Conservation (phyloP, 495 filamentous ascomycete species). For the Neurospora intermedia region DNA sequence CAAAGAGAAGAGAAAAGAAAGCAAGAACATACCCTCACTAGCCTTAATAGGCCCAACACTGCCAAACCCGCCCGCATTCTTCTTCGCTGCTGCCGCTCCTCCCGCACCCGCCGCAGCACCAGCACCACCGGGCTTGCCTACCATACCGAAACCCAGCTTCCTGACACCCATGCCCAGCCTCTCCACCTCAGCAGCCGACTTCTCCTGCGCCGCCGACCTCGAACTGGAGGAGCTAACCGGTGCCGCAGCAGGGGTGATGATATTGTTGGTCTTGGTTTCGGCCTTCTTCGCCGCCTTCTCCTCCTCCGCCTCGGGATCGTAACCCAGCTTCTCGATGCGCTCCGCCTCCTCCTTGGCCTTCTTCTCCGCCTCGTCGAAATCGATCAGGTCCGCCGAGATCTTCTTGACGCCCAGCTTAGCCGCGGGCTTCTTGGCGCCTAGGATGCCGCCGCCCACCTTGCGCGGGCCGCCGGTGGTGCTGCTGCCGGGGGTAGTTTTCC, state of each 20-base stretch:
- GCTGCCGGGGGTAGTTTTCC: constrained; percentile 51
- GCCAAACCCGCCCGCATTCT: constrained; percentile 75
- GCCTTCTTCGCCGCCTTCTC: constrained; percentile 34
- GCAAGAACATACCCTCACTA: constrained; percentile 51
- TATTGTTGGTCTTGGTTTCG: constrained; percentile 33
- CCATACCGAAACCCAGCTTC: constrained; percentile 83
- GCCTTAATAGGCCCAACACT: constrained; percentile 62
- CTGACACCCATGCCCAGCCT: constrained; percentile 84
- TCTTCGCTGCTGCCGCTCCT: constrained; percentile 49
- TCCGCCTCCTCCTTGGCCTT: constrained; percentile 97
- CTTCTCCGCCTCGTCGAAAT: constrained; percentile 94
- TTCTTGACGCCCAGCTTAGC: constrained; percentile 94
- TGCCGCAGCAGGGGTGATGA: constrained; percentile 50
- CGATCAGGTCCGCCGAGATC: constrained; percentile 60
- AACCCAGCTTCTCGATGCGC: constrained; percentile 94
- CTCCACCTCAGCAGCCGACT: constrained; percentile 63
- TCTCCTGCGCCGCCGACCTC: constrained; percentile 44
- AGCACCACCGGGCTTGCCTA: constrained; percentile 38
- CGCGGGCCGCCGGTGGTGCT: constrained; percentile 47
- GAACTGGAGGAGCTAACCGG: constrained; percentile 61
- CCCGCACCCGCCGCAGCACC: constrained; percentile 50
- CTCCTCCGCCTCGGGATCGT: constrained; percentile 84
- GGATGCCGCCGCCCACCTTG: constrained; percentile 57
- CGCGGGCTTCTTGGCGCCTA: constrained; percentile 87
- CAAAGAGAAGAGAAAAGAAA: not conserved